phyloP scores from a whole-genome alignment of 75 land plant species.

The Picea sitchensis region DNA sequence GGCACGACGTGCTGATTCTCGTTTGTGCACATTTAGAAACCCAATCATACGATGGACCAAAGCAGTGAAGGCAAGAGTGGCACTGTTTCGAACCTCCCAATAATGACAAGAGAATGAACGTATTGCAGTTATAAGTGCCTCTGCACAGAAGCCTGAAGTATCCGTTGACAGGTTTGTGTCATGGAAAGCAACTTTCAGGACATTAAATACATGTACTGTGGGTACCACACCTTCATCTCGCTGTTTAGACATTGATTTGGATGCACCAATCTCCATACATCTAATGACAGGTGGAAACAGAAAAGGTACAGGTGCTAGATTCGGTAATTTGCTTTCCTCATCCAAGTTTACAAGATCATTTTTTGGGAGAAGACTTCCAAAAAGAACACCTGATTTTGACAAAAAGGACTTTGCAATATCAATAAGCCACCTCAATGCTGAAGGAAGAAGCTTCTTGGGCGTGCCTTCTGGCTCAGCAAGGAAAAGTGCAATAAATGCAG shows the following conservation, averaged over 20 bases:
- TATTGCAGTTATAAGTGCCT: conserved; percentile 72
- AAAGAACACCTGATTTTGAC: conserved; percentile 14
- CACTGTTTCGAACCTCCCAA: conserved; percentile 96
- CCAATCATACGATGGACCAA: conserved; percentile 93
- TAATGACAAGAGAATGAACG: conserved; percentile 82
- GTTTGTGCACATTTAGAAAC: conserved; percentile 82
- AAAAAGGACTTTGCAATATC: conserved; percentile 52
- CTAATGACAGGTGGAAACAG: background rate
- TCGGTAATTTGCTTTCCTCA: background rate
- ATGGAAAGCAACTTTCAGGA: conserved; percentile 85
- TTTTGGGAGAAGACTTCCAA: conserved; percentile 6
- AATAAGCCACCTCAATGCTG: conserved; percentile 78
- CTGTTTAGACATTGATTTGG: conserved; percentile 31
- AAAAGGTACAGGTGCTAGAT: background rate
- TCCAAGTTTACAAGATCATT: conserved; percentile 1
- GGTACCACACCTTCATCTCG: conserved; percentile 96
- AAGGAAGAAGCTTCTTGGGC: conserved; percentile 93
- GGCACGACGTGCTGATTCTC: conserved; percentile 86
- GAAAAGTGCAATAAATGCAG: conserved; percentile 90
- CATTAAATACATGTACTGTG: conserved; percentile 95
- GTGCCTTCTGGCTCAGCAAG: conserved; percentile 95
- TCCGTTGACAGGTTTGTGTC: conserved; percentile 94
- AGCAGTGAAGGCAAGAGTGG: conserved; percentile 89
- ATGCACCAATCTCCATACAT: background rate
- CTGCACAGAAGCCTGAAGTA: conserved; percentile 94